phyloP scores from a whole-genome alignment of 768 basidiomycete species.

The Rhizopogon vesiculosus region DNA sequence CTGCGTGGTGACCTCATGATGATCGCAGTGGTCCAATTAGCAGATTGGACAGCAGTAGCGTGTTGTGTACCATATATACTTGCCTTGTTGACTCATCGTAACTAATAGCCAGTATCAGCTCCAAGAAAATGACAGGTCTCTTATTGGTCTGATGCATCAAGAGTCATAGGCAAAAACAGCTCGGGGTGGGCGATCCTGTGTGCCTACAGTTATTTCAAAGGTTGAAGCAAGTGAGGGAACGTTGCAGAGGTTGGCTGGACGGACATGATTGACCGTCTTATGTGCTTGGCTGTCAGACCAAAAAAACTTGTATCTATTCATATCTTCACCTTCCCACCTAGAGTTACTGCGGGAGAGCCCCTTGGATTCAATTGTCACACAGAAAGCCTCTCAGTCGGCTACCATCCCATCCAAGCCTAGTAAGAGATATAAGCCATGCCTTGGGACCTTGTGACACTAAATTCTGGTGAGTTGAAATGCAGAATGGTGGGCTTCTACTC shows the following conservation, averaged over 20 bases:
- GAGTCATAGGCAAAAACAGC: no score
- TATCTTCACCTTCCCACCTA: neutral
- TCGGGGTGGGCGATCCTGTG: no score
- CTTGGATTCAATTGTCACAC: neutral
- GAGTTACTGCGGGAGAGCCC: no score
- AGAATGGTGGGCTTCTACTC: neutral
- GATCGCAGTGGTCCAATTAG: neutral
- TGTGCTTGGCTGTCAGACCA: no score
- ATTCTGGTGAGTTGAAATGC: slow-evolving; percentile 42
- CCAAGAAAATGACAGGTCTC: no score
- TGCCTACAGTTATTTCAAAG: no score
- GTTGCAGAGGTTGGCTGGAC: no score
- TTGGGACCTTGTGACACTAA: slow-evolving; percentile 55
- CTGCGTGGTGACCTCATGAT: neutral
- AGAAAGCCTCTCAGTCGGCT: neutral
- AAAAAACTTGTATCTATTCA: neutral
- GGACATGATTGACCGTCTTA: neutral
- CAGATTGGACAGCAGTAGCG: neutral
- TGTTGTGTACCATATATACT: no score
- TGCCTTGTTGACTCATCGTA: no score
- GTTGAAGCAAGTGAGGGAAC: no score
- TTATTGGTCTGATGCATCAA: no score
- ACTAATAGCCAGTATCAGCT: no score
- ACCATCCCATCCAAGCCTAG: neutral
- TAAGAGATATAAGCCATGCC: slow-evolving; percentile 36